These are phyloP conservation scores for Artomyces pyxidatus DNA, from an alignment of 768 basidiomycete genomes.

Conservation along the genomic window DNA sequence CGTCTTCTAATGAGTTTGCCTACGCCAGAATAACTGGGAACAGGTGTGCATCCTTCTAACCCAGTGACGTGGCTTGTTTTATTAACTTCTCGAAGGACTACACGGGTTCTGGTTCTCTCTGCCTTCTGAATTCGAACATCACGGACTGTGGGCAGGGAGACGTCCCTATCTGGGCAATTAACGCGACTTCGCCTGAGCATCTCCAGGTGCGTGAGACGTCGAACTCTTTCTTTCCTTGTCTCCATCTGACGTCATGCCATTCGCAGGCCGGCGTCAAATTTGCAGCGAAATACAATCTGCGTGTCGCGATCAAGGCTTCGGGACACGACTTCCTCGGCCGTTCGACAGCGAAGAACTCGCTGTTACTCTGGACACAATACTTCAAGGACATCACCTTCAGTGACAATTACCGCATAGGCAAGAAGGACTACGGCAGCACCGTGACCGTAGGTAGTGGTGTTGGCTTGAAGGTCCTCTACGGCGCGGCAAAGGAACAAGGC, in stretches of 20 bases:
- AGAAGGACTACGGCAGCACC: constrained; percentile 19
- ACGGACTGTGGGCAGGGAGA: constrained; percentile 11
- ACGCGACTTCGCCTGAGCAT: constrained; percentile 8
- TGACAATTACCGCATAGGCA: constrained; percentile 14
- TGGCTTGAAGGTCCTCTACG: constrained; percentile 13
- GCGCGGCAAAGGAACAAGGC: constrained; percentile 9
- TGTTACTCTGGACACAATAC: constrained; percentile 35
- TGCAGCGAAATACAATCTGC: constrained; percentile 22
- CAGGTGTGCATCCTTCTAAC: background rate
- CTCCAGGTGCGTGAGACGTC: constrained; percentile 5
- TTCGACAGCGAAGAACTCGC: constrained; percentile 32
- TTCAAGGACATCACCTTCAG: constrained; percentile 28
- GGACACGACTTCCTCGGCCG: constrained; percentile 39
- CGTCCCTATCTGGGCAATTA: constrained; percentile 13
- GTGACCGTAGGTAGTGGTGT: constrained; percentile 20
- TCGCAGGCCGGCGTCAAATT: constrained; percentile 26
- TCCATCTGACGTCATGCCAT: background rate
- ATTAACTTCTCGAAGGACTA: background rate
- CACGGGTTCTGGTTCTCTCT: constrained; percentile 1
- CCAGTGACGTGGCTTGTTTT: background rate
- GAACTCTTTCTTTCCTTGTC: background rate
- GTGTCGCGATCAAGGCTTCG: constrained; percentile 24
- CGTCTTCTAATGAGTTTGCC: background rate
- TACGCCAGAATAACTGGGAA: constrained; percentile 13
- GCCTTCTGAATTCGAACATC: constrained; percentile 8